Conservation (phyloP, 148 eudicot genomes). For the Camellia granthamiana region DNA sequence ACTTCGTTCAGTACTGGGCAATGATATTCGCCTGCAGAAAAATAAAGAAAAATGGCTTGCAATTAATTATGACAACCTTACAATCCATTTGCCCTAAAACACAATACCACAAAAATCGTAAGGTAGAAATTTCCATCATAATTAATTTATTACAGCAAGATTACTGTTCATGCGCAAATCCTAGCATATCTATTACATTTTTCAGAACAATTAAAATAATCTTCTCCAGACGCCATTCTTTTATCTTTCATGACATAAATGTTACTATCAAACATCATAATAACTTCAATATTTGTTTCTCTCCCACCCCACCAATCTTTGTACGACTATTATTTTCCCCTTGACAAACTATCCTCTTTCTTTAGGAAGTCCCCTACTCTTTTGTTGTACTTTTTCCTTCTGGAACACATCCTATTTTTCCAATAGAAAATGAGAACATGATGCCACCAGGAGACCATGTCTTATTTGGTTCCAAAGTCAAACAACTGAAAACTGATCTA, state of each 20-base stretch:
- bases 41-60: neutral
- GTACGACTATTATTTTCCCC: too few species aligned
- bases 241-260: neutral
- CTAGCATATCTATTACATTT: neutral
- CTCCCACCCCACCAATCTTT: too few species aligned
- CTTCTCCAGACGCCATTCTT: neutral
- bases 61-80: neutral
- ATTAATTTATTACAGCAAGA: neutral
- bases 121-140: neutral
- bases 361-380: neutral
- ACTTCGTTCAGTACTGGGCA: constrained; percentile 97
- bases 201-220: neutral
- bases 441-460: neutral
- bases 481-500: neutral
- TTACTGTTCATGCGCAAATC: neutral
- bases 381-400: neutral
- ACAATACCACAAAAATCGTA: neutral
- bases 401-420: neutral
- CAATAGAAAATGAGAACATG: neutral
- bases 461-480: neutral
- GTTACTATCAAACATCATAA: neutral
- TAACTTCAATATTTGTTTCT: neutral
- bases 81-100: neutral
- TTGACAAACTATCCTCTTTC: neutral
- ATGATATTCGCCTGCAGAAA: constrained; percentile 66